A percentile compares a stretch with the other conserved stretches of the same genome.
These are phyloP conservation scores for Torulaspora maleeae DNA, from an alignment of 805 yeast genomes.

Conservation along the genomic window DNA sequence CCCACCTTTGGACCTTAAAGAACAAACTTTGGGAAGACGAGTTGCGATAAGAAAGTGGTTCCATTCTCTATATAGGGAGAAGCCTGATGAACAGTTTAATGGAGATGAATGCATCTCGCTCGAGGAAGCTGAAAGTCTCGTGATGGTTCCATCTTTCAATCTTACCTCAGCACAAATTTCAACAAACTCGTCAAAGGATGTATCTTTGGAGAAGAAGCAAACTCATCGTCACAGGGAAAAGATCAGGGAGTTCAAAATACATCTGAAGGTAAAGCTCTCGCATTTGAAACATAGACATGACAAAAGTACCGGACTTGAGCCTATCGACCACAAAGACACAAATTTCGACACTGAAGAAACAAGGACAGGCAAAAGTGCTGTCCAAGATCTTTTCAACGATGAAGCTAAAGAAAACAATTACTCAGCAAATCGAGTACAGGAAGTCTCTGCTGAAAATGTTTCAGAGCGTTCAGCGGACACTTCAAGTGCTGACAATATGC, in stretches of 20 bases:
- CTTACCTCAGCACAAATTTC: not conserved
- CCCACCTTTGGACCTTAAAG: not conserved
- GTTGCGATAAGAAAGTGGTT: constrained; percentile 15
- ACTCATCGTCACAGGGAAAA: constrained; percentile 8
- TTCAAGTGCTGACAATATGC: no score
- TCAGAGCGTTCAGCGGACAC: no score
- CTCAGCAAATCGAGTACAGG: no score
- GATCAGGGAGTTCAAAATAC: constrained; percentile 9
- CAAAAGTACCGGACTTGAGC: not conserved
- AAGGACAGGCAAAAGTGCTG: not conserved
- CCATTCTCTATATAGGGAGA: constrained; percentile 14
- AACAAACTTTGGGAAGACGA: constrained; percentile 6
- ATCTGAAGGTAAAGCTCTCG: constrained; percentile 7
- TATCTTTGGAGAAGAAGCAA: not conserved
- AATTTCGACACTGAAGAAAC: not conserved
- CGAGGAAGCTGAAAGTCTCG: constrained; percentile 12
- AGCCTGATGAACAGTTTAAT: constrained; percentile 14
- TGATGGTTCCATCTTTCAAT: constrained; percentile 11
- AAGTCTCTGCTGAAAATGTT: no score
- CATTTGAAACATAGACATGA: constrained; percentile 4
- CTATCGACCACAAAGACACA: not conserved
- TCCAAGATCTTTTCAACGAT: not conserved
- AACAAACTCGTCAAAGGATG: not conserved
- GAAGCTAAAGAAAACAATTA: not conserved
- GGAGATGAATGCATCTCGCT: constrained; percentile 15